Evolutionary conservation across 2,329 filamentous ascomycete species (phyloP).

Genomic region (Aspergillus nomiae): DNA sequence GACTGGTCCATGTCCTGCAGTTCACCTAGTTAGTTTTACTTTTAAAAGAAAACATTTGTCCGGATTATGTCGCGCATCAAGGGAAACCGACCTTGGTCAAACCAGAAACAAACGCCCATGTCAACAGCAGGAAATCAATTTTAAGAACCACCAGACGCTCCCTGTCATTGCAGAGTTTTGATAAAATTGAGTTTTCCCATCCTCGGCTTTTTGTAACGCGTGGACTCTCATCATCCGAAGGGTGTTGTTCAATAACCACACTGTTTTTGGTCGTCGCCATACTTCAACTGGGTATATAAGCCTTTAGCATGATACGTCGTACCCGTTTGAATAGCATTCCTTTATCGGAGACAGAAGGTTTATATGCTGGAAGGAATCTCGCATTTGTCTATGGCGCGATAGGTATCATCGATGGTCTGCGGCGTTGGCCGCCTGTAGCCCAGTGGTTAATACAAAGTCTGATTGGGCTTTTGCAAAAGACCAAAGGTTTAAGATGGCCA

Average conservation of each 20-base stretch:
- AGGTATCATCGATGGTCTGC: not conserved
- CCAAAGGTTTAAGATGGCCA: not conserved
- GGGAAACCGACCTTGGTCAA: conserved; percentile 8
- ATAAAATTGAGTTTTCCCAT: conserved; percentile 1
- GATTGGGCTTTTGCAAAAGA: not conserved
- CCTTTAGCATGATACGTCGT: not conserved
- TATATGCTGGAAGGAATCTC: not conserved
- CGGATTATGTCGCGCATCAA: not conserved
- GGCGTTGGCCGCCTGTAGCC: not conserved
- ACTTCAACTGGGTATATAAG: not conserved
- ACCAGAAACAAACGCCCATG: conserved; percentile 13
- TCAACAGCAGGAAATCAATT: conserved; percentile 8
- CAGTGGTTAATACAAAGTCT: not conserved
- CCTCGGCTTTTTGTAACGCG: not conserved
- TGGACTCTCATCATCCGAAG: not conserved
- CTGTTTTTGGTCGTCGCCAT: not conserved
- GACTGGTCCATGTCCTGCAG: conserved; percentile 14
- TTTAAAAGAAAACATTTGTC: not conserved
- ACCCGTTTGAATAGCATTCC: not conserved
- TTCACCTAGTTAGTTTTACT: not conserved
- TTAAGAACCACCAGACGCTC: conserved; percentile 9
- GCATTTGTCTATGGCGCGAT: not conserved
- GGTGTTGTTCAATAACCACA: not conserved
- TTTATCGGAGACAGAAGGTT: not conserved
- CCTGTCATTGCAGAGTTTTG: not conserved